phyloP scores from a whole-genome alignment of 441 rosid species.

The Jatropha podagrica region DNA sequence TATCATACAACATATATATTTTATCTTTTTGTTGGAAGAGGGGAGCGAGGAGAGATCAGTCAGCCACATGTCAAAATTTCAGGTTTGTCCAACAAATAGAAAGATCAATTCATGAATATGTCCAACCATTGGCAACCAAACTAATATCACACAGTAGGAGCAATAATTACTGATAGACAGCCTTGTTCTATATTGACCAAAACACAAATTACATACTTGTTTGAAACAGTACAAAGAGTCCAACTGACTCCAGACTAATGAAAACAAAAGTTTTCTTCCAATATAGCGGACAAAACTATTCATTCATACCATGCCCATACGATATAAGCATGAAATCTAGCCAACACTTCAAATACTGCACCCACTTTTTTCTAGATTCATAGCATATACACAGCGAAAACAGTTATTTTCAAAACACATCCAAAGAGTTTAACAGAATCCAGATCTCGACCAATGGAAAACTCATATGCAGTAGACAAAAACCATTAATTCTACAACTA shows the following conservation, averaged over 20 bases:
- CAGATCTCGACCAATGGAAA: background rate
- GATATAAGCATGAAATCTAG: background rate
- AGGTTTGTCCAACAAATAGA: background rate
- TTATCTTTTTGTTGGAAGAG: background rate
- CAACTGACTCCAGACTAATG: background rate
- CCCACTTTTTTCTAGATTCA: background rate
- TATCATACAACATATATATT: no score
- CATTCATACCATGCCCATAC: background rate
- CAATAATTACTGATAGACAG: background rate
- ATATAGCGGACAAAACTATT: background rate
- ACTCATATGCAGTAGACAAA: background rate
- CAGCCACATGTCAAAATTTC: background rate
- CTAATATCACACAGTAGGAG: background rate
- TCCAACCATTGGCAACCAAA: background rate
- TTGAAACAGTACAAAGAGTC: background rate
- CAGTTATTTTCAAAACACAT: background rate
- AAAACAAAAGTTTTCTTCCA: background rate
- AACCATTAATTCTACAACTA: background rate
- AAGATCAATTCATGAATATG: background rate
- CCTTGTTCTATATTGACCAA: background rate
- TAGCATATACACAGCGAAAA: background rate
- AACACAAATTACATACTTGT: background rate
- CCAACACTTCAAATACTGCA: background rate
- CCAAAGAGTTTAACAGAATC: background rate
- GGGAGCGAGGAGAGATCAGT: background rate